Conservation (phyloP, 2,329 filamentous ascomycete species). For the Xylaria sp. region DNA sequence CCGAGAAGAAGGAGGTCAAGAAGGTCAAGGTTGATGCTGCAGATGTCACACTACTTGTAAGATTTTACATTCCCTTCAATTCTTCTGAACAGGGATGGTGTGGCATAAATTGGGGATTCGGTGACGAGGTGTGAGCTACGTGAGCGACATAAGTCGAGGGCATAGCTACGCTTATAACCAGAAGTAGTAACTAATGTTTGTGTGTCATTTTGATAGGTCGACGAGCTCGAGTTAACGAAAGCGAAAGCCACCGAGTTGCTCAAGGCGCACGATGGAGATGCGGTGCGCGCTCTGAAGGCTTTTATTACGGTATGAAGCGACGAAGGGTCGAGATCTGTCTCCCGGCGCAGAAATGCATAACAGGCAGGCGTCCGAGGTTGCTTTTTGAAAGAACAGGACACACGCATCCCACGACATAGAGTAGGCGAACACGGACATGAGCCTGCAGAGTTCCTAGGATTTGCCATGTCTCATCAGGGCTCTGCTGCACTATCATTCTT, state of each 20-base stretch:
- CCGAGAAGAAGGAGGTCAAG: conserved; percentile 60
- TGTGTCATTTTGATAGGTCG: conserved; percentile 57
- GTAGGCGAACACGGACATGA: background rate
- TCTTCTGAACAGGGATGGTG: background rate
- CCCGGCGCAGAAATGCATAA: conserved; percentile 24
- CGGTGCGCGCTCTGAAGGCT: conserved; percentile 72
- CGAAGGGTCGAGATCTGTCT: background rate
- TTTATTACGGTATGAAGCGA: conserved; percentile 52
- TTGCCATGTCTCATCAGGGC: background rate
- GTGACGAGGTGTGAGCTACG: too few relatives aligned
- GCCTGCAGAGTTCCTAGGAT: background rate
- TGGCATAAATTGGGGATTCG: background rate
- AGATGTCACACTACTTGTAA: conserved; percentile 75
- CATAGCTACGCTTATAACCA: background rate
- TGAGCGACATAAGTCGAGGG: too few relatives aligned
- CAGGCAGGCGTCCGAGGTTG: conserved; percentile 32
- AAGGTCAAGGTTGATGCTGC: conserved; percentile 78
- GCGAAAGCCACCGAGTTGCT: conserved; percentile 78
- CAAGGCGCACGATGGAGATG: conserved; percentile 75
- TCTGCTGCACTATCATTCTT: background rate
- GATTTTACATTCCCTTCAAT: conserved; percentile 44
- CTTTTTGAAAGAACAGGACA: conserved; percentile 17
- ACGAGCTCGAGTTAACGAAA: conserved; percentile 78
- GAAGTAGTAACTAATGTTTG: background rate
- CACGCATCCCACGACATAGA: background rate